Base-by-base conservation (phyloP, 2,329 filamentous ascomycete genomes). In the Monosporascus sp. region DNA sequence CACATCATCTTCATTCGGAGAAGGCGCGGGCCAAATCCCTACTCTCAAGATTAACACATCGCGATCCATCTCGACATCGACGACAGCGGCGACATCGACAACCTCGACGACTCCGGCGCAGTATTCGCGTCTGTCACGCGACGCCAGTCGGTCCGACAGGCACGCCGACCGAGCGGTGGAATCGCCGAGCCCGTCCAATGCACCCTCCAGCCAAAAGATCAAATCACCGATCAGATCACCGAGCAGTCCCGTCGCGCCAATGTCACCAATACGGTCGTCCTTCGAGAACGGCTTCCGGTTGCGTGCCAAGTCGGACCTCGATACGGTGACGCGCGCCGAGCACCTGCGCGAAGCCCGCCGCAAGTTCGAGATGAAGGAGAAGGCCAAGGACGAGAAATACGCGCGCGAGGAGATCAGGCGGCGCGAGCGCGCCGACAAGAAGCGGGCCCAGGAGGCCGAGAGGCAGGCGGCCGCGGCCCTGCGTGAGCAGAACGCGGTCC, bases 351-450 rank as follows among this genome's bases (percentile, higher is more conserved):
- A 80, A 61, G 83, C 82, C 4, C 82, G 84, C 51, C 80, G 81
- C 61, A 83, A 81, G 62, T 86, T 86, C 57, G 77, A 84, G 63
- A 79, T 83, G 64, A 82, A 80, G 64, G 82, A 87, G 66, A 75
- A 75, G 17, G 72, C 72, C 51, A 86, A 86, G 69, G 79, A 85
- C 37, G 83, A 85, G 64, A 85, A 84, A 63, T 81, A 82, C 48
- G 82, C 79, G 17, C 78, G 78, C 14, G 80, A 84, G 59, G 77
- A 84, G 71, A 75, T 80, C 53, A 76, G 75, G 57, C 82, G 80
- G 56, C 76, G 79, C 37, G 82, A 85, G 64, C 81, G 82, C 47
- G 76, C 76, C n/a, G 78, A 82, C 52, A 76, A 73, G 61, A 83
- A 79, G 63, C 81, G 83, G 55, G 80, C 80, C 1, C 73, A 74